Evolutionary conservation across 140 eudicot species (phyloP), one percentile per base, ranked within the genome.

Genomic region (Oenanthe javanica): DNA sequence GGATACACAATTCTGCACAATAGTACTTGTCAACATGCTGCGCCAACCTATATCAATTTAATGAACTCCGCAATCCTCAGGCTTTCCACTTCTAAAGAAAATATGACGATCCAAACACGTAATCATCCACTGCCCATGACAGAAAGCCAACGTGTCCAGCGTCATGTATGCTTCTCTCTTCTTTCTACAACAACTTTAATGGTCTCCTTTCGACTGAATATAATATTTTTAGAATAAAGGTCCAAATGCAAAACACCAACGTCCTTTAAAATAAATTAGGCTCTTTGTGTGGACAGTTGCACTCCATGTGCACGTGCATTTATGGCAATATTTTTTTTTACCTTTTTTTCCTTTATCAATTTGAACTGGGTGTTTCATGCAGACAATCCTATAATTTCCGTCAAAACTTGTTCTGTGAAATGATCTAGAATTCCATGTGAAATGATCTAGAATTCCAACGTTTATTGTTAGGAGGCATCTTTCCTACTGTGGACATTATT

Each of bases 11-110:
- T 95, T 82, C 92, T 95, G 63, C 97, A 92, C 90, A 95, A 95
- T 84, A 95, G 97, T 82, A 79, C 97, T 25, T 95, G 97, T 84
- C 99, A 95, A 92, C 99, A 95, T 88, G 91, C 95, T 80, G 99
- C 92, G 79, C 99, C 99, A 9, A 95, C 99, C 38, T 95, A 77
- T 85, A 92, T 95, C 40, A 95, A 92, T 81, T 81, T 92, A 86
- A 89, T 95, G 87, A 92, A 91, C 71, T 87, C 97, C 52, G 99
- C 99, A 79, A 88, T 95, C 84, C 93, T 95, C 77, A 88, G 99
- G 85, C 87, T 89, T 67, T 95, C 97, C 51, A 88, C 96, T 49
- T 89, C 54, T 40, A 75, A 89, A 76, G 84, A 79, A 43, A 95
- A 95, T 82, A 95, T 92, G 97, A 90, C 97, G 31, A 95, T 95